Evolutionary conservation across 2,329 filamentous ascomycete species (phyloP), one percentile per base, ranked within the genome.

Genomic region (Ophiocordyceps australis): DNA sequence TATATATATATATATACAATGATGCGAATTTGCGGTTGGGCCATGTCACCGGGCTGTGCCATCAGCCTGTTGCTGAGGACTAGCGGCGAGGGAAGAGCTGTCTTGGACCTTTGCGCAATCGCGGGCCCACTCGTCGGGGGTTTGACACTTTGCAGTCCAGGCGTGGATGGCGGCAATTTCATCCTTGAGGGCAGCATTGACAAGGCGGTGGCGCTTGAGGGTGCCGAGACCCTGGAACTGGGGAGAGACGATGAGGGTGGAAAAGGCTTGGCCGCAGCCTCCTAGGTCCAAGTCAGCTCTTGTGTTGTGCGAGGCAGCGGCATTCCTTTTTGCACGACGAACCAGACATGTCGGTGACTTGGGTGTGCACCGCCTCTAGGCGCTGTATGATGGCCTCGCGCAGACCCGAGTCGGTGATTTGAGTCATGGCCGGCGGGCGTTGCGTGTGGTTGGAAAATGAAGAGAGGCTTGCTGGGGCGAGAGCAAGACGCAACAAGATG

Each of bases 281-380:
- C 66, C 65, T 71, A 32, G 24, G 14, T n/a, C n/a, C n/a, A n/a
- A n/a, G n/a, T n/a, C n/a, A n/a, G n/a, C n/a, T n/a, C n/a, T n/a
- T n/a, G n/a, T n/a, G n/a, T n/a, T n/a, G n/a, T n/a, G n/a, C n/a
- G n/a, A n/a, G n/a, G n/a, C n/a, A n/a, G n/a, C n/a, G n/a, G n/a
- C n/a, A n/a, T n/a, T n/a, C n/a, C n/a, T n/a, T n/a, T n/a, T n/a
- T n/a, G n/a, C n/a, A n/a, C n/a, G 13, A 46, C 59, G 31, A 66
- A 92, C 85, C 86, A 35, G 83, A 93, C 61, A 92, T 72, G 54
- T 95, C 86, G 35, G 80, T 77, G 38, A 94, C 82, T 41, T 89
- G 74, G 35, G 93, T 82, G 54, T 91, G 69, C 16, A 64, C 62
- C 14, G 83, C 82, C 30, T 70, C 62, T 28, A 94, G 60, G 35